phyloP scores from a whole-genome alignment of 179 eudicot species.

The Silene noctiflora region DNA sequence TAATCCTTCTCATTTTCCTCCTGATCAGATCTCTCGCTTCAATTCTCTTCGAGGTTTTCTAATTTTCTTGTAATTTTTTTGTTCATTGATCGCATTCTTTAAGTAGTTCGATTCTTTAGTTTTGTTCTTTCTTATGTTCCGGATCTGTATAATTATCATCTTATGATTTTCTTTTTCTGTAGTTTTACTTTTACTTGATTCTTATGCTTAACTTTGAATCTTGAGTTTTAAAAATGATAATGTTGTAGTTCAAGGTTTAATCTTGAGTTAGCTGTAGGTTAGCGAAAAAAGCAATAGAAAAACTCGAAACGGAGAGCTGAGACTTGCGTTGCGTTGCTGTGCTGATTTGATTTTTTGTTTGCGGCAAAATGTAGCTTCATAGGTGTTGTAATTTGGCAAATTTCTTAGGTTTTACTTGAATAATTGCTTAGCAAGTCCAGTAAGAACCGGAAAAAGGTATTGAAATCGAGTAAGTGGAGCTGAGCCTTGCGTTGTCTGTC shows the following conservation, averaged over 20 bases:
- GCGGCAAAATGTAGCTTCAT: slow-evolving; percentile 10
- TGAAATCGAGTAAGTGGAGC: not conserved
- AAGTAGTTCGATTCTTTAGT: not conserved
- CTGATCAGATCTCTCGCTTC: slow-evolving; percentile 94
- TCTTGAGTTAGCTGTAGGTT: not conserved
- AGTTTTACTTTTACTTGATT: no score
- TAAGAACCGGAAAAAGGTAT: not conserved
- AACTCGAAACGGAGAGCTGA: not conserved
- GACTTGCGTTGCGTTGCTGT: not conserved
- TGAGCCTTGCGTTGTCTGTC: not conserved
- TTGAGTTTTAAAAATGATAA: not conserved
- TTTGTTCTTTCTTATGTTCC: not conserved
- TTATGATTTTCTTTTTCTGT: not conserved
- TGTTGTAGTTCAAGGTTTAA: slow-evolving; percentile 3
- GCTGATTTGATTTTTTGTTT: not conserved
- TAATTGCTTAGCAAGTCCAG: not conserved
- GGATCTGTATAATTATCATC: not conserved
- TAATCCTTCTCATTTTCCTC: slow-evolving; percentile 82
- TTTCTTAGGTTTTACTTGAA: not conserved
- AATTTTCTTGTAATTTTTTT: not conserved
- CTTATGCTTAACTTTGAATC: not conserved
- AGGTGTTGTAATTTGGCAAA: not conserved
- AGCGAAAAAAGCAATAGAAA: not conserved
- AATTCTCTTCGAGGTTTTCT: slow-evolving; percentile 76
- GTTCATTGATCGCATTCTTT: not conserved